Base-by-base conservation (phyloP, 345 rosid genomes). In the Citrus reticulata region DNA sequence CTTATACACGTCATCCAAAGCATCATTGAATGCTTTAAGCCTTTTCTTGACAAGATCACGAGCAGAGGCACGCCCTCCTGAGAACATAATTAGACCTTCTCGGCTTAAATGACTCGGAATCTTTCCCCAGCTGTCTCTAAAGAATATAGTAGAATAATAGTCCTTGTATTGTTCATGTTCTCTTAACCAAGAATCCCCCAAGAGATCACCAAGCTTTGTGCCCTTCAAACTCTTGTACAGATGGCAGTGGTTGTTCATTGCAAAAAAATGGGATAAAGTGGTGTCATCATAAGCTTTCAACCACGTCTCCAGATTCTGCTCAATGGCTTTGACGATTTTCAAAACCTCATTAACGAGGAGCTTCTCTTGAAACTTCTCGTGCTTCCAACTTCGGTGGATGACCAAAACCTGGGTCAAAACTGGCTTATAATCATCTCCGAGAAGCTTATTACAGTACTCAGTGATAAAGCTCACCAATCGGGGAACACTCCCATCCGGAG, bases 21-120 rank as follows among this genome's bases (percentile, higher is more conserved):
- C 97, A 69, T 93, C 99, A 24, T 96, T 96, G 82, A 96, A 96
- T 13, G 87, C 84, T 80, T 92, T 94, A 61, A 96, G 79, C 80
- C 97, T 88, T 90, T 91, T 93, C 91, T 96, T 96, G 70, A 96
- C 99, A 70, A 96, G 98, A 85, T 96, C 98, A 73, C 99, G 99
- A 68, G 99, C 98, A 75, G 98, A 94, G 58, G 98, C 99, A 78
- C 98, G 98, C 69, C 99, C 98, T 24, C 98, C 99, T 2, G 99
- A 96, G 90, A 96, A 94, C 42, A 93, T 86, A 80, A 96, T 93
- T 54, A 96, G 90, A 40, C 99, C 98, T 89, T 96, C 99, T 72
- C 98, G 78, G 81, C 99, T 96, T 84, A 96, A 87, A 72, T 94
- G 98, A 70, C 86, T 85, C 0, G 98, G 98, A 73, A 94, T 97